Evolutionary conservation across 768 basidiomycete species (phyloP), one percentile per base, ranked within the genome.

Genomic region (Kwoniella sp.): DNA sequence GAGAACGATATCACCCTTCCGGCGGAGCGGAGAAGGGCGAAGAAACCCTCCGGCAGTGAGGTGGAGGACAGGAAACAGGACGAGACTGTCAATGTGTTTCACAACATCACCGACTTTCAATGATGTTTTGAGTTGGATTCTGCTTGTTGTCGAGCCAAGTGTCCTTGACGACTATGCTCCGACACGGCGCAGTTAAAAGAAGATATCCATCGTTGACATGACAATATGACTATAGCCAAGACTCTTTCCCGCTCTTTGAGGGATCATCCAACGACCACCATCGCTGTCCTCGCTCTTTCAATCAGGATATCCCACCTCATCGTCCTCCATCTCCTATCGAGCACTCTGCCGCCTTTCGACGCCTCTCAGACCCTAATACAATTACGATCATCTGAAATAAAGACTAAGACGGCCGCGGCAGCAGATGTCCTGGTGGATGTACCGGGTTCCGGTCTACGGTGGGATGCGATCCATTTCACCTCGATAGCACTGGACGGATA

Each of bases 401-500:
- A n/a, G n/a, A n/a, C n/a, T n/a, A n/a, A n/a, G n/a, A n/a, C n/a
- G n/a, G n/a, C n/a, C n/a, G n/a, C n/a, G n/a, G n/a, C n/a, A n/a
- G n/a, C n/a, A n/a, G n/a, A n/a, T n/a, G n/a, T n/a, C n/a, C n/a
- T n/a, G n/a, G n/a, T n/a, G n/a, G n/a, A n/a, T n/a, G n/a, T n/a
- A n/a, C n/a, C n/a, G n/a, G n/a, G n/a, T n/a, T 50, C 83, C 1
- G 75, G 87, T 2, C 81, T 92, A 10, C 86, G 92, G 69, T 99
- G 95, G 96, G 95, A 98, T 74, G 83, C 83, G 1, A 84, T 97
- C 68, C 88, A 96, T 79, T 97, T 92, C 77, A 69, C 82, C 6
- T 83, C 85, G 70, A 85, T 91, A 57, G 90, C 91, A 0, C 71
- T 82, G 26, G 63, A 84, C 12, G 84, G 85, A 9, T 84, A 88